phyloP scores from a whole-genome alignment of 2,329 filamentous ascomycete genomes.

The Xylaria sp. region DNA sequence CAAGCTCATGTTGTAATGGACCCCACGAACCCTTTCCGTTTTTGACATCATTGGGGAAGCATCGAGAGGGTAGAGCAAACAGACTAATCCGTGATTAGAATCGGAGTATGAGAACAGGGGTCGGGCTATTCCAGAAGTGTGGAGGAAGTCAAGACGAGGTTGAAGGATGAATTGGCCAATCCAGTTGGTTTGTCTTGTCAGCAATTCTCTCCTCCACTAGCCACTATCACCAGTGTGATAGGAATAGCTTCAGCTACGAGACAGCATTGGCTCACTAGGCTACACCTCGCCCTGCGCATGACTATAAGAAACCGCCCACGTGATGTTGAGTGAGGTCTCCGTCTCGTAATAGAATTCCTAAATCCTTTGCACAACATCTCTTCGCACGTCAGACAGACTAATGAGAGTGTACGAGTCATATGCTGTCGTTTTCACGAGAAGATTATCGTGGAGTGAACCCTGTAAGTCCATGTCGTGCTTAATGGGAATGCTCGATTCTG shows the following conservation, averaged over 20 bases:
- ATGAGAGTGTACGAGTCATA: constrained; percentile 21
- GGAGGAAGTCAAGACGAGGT: constrained; percentile 13
- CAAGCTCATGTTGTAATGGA: constrained; percentile 10
- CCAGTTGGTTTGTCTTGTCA: constrained; percentile 40
- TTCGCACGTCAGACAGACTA: constrained; percentile 15
- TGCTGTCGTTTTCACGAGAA: constrained; percentile 1
- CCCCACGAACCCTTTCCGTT: constrained; percentile 13
- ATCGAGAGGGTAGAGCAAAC: background rate
- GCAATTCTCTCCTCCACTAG: constrained; percentile 19
- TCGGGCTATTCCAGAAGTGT: constrained; percentile 14
- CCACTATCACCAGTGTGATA: constrained; percentile 19
- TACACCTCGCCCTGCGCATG: constrained; percentile 20
- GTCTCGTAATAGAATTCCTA: constrained; percentile 11
- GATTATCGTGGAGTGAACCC: background rate
- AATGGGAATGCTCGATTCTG: constrained; percentile 16
- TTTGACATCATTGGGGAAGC: constrained; percentile 1
- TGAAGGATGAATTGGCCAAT: constrained; percentile 41
- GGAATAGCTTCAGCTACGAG: constrained; percentile 14
- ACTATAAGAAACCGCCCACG: constrained; percentile 17
- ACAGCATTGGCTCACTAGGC: constrained; percentile 18
- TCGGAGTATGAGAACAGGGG: constrained; percentile 21
- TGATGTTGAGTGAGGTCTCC: constrained; percentile 16
- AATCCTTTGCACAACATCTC: constrained; percentile 15
- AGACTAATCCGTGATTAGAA: constrained; percentile 13
- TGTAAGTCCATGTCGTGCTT: constrained; percentile 9